Conservation (phyloP, 805 yeast species). For the Candida yuanshanica region DNA sequence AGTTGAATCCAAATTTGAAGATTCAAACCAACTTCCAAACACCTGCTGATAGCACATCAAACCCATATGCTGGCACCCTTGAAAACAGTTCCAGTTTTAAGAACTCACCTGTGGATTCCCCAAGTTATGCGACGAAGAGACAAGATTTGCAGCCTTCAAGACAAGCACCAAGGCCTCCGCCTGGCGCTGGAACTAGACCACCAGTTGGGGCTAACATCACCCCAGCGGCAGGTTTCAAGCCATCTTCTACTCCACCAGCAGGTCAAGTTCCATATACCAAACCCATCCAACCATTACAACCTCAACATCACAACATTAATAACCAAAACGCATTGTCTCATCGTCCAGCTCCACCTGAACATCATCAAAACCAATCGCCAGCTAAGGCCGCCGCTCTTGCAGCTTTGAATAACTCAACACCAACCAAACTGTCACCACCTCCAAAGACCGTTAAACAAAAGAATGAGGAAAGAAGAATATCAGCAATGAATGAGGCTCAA, state of each 20-base stretch:
- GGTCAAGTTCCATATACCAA: slow-evolving; percentile 8
- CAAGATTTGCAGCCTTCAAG: slow-evolving; percentile 22
- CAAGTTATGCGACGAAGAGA: slow-evolving; percentile 10
- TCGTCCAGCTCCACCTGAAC: slow-evolving; percentile 1
- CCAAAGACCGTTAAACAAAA: slow-evolving; percentile 28
- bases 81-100: not conserved
- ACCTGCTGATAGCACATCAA: not conserved
- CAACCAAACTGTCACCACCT: slow-evolving; percentile 11
- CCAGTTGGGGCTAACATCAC: slow-evolving; percentile 1
- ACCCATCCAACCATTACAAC: slow-evolving; percentile 21
- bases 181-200: slow-evolving; percentile 14
- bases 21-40: slow-evolving; percentile 22
- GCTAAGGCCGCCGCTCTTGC: slow-evolving; percentile 33
- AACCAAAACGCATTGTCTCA: slow-evolving; percentile 16
- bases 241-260: not conserved
- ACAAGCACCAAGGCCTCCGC: slow-evolving; percentile 27
- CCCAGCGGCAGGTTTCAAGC: slow-evolving; percentile 6
- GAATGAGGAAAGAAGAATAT: slow-evolving; percentile 45
- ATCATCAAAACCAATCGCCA: slow-evolving; percentile 1
- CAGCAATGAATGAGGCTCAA: slow-evolving; percentile 80
- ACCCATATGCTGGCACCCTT: not conserved
- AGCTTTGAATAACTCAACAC: slow-evolving; percentile 21
- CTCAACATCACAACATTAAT: slow-evolving; percentile 23
- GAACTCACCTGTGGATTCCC: slow-evolving; percentile 10
- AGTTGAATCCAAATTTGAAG: slow-evolving; percentile 30